Evolutionary conservation across 768 basidiomycete species (phyloP).

Genomic region (Rhizopogon rudus): DNA sequence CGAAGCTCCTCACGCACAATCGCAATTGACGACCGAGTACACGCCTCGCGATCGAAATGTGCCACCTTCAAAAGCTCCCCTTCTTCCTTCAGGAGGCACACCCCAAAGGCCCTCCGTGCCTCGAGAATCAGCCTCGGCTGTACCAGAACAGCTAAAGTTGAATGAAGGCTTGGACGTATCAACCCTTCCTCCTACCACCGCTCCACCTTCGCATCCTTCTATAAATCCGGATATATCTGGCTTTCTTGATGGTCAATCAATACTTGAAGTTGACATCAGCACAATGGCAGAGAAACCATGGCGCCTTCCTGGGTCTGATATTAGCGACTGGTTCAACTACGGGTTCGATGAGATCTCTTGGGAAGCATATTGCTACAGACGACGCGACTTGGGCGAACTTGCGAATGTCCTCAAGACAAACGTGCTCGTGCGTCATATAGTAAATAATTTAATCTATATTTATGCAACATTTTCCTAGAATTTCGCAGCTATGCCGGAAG

Average conservation of each 20-base stretch:
- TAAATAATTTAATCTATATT: not conserved
- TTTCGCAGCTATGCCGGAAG: constrained; percentile 79
- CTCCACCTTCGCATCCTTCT: constrained; percentile 75
- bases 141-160: constrained; percentile 10
- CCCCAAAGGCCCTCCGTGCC: constrained; percentile 10
- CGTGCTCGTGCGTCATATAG: constrained; percentile 57
- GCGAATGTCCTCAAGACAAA: constrained; percentile 78
- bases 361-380: constrained; percentile 86
- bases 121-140: constrained; percentile 4
- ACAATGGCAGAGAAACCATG: constrained; percentile 82
- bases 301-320: constrained; percentile 87
- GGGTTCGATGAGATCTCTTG: constrained; percentile 97
- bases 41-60: constrained; percentile 65
- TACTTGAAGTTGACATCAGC: constrained; percentile 79
- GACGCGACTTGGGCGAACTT: constrained; percentile 76
- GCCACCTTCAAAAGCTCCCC: constrained; percentile 19
- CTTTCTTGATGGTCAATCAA: constrained; percentile 66
- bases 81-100: constrained; percentile 18
- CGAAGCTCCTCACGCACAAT: constrained; percentile 34
- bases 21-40: constrained; percentile 78
- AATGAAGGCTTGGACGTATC: constrained; percentile 60
- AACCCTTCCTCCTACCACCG: constrained; percentile 58
- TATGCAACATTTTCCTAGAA: constrained; percentile 41
- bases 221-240: constrained; percentile 69
- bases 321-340: constrained; percentile 99